Percentiles rank a stretch among this genome's conserved stretches.
phyloP scores from a whole-genome alignment of 352 stramenopile species.

The Phytopythium kandeliae region DNA sequence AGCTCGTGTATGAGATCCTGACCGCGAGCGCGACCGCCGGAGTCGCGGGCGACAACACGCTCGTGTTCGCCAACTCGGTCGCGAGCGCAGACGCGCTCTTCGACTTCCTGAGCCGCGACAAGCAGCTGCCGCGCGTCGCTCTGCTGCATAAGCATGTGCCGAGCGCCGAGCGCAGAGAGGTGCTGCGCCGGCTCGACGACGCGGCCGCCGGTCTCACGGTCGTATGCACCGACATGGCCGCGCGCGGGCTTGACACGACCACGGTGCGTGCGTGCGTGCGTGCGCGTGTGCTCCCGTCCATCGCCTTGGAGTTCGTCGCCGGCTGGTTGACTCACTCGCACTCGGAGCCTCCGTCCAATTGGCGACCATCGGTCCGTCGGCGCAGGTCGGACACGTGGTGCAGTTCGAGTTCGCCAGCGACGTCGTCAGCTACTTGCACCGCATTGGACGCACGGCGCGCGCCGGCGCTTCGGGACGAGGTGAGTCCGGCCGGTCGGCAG shows the following conservation, averaged over 20 bases:
- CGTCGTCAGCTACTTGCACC: constrained; percentile 78
- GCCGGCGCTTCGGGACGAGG: constrained; percentile 47
- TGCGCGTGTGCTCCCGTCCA: no score
- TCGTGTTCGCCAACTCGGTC: constrained; percentile 76
- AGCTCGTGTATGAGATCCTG: constrained; percentile 51
- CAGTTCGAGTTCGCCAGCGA: constrained; percentile 81
- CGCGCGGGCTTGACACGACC: constrained; percentile 64
- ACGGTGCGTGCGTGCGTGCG: no score
- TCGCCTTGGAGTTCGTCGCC: no score
- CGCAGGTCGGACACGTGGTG: constrained; percentile 46
- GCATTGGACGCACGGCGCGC: constrained; percentile 67
- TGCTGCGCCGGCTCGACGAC: constrained; percentile 38
- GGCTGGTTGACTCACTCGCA: no score
- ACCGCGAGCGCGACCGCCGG: constrained; percentile 9
- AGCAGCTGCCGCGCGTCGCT: constrained; percentile 21
- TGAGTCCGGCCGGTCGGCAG: no score
- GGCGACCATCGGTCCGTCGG: no score
- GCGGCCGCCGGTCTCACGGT: constrained; percentile 28
- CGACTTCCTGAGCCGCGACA: constrained; percentile 40
- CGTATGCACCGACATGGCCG: constrained; percentile 75
- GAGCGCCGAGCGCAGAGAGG: constrained; percentile 34
- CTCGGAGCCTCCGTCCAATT: no score
- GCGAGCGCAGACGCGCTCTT: constrained; percentile 55
- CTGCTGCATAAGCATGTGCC: constrained; percentile 64
- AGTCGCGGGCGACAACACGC: constrained; percentile 23